phyloP scores from a whole-genome alignment of 2,329 filamentous ascomycete species.

The Plenodomus tracheiphilus region DNA sequence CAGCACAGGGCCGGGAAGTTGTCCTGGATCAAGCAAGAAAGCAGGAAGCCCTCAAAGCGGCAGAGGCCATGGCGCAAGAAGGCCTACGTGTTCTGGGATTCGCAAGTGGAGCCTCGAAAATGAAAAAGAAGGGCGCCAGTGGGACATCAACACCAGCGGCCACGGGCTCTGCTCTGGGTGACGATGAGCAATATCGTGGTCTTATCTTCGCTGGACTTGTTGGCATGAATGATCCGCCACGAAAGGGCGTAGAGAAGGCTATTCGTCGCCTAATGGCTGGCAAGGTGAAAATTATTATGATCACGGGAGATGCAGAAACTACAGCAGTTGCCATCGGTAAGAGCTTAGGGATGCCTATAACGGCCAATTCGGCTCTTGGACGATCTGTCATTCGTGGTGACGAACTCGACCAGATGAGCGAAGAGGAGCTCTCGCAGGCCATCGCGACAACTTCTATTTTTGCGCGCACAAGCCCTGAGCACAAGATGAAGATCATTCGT shows the following conservation, averaged over 20 bases:
- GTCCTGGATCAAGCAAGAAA: slow-evolving; percentile 76
- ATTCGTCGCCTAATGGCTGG: slow-evolving; percentile 90
- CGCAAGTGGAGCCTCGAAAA: slow-evolving; percentile 72
- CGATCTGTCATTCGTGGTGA: slow-evolving; percentile 81
- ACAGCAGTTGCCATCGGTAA: slow-evolving; percentile 92
- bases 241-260: slow-evolving; percentile 85
- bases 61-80: slow-evolving; percentile 83
- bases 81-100: slow-evolving; percentile 91
- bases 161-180: slow-evolving; percentile 40
- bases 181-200: slow-evolving; percentile 78
- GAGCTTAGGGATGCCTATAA: slow-evolving; percentile 91
- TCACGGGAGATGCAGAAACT: slow-evolving; percentile 93
- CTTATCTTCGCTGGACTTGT: slow-evolving; percentile 90
- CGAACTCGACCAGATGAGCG: slow-evolving; percentile 90
- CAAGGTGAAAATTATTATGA: slow-evolving; percentile 98
- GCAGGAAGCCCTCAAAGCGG: slow-evolving; percentile 75
- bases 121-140: slow-evolving; percentile 32
- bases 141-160: slow-evolving; percentile 36
- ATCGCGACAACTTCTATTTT: slow-evolving; percentile 93
- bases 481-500: slow-evolving; percentile 95
- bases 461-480: slow-evolving; percentile 92
- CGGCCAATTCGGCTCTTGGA: slow-evolving; percentile 60
- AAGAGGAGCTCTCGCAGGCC: slow-evolving; percentile 78
- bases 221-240: slow-evolving; percentile 95
- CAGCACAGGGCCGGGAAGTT: slow-evolving; percentile 81